A percentile compares a stretch with the other conserved stretches of the same genome.
Conservation (phyloP, 768 basidiomycete genomes). For the Nevesoporus exiguus region DNA sequence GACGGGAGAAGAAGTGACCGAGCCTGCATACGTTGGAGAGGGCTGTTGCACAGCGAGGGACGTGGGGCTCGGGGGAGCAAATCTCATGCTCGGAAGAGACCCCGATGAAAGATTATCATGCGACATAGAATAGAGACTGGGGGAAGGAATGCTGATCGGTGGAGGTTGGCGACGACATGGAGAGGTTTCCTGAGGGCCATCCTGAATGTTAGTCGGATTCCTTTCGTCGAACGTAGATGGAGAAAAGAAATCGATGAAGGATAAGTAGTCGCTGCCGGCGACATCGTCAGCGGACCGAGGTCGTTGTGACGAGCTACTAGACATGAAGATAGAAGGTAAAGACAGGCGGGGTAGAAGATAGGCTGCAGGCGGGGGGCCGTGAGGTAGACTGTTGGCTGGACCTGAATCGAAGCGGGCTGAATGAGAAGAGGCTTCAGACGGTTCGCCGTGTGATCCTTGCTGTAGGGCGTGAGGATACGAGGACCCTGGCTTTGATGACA, state of each 20-base stretch:
- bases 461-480: slow-evolving; percentile 9
- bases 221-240: slow-evolving; percentile 19
- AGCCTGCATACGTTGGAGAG: slow-evolving; percentile 8
- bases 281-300: slow-evolving; percentile 17
- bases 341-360: slow-evolving; percentile 29
- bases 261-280: slow-evolving; percentile 37
- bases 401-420: slow-evolving; percentile 34
- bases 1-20: slow-evolving; percentile 14
- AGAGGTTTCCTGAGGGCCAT: not conserved
- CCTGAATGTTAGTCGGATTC: slow-evolving; percentile 2
- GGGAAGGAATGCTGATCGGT: slow-evolving; percentile 18
- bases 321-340: slow-evolving; percentile 19
- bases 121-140: slow-evolving; percentile 19
- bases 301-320: slow-evolving; percentile 14
- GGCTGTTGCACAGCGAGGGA: not conserved
- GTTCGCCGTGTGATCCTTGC: not conserved
- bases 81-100: slow-evolving; percentile 32
- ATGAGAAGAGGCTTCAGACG: slow-evolving; percentile 12
- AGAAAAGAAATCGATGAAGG: slow-evolving; percentile 48
- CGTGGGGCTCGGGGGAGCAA: slow-evolving; percentile 31
- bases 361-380: slow-evolving; percentile 37
- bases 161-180: slow-evolving; percentile 15
- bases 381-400: slow-evolving; percentile 30
- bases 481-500: slow-evolving; percentile 19
- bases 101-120: slow-evolving; percentile 16